These are phyloP conservation scores for Pythium dissotocum DNA, from an alignment of 352 stramenopile species.

Conservation along the genomic window DNA sequence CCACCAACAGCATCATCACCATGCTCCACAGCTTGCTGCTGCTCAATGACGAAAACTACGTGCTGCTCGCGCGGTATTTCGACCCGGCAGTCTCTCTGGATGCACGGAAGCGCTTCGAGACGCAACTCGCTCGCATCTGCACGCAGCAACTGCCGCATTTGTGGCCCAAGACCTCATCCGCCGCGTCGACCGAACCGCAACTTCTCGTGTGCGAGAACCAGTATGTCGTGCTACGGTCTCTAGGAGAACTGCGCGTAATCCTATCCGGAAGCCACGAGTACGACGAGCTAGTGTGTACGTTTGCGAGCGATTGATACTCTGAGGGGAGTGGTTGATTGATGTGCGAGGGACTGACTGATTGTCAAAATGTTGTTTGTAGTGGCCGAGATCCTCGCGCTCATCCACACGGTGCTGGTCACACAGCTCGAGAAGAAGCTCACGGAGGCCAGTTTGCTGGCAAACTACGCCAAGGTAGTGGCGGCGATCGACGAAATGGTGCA, in stretches of 20 bases:
- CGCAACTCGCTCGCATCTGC: constrained; percentile 49
- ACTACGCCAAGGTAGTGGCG: constrained; percentile 68
- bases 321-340: background rate
- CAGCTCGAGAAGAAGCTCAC: constrained; percentile 77
- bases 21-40: constrained; percentile 73
- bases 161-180: constrained; percentile 31
- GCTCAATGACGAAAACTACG: constrained; percentile 65
- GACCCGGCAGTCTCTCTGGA: constrained; percentile 44
- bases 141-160: constrained; percentile 37
- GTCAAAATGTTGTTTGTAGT: constrained; percentile 32
- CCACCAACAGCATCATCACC: background rate
- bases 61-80: constrained; percentile 73
- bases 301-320: background rate
- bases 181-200: constrained; percentile 31
- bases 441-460: constrained; percentile 49
- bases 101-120: constrained; percentile 46
- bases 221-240: constrained; percentile 55
- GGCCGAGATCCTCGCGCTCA: constrained; percentile 52
- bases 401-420: constrained; percentile 49
- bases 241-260: constrained; percentile 63
- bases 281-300: constrained; percentile 73
- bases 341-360: background rate
- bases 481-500: constrained; percentile 72
- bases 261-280: constrained; percentile 65
- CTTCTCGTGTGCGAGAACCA: constrained; percentile 56